Percentiles rank a stretch among this genome's conserved stretches.
Conservation (phyloP, 306 rosid species). For the Ceratonia siliqua region DNA sequence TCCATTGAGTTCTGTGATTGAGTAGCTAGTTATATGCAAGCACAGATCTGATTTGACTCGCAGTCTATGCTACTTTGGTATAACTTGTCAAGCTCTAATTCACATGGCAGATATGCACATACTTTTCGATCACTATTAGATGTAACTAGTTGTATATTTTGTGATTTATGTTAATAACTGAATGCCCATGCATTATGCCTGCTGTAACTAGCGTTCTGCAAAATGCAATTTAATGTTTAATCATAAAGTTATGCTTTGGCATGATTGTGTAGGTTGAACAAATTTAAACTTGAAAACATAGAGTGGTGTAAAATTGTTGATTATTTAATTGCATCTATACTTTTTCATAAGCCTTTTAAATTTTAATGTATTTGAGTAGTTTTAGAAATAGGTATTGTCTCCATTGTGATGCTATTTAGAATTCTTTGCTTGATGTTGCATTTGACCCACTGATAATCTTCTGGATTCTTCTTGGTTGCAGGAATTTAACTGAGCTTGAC, state of each 20-base stretch:
- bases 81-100: background rate
- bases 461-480: constrained; percentile 43
- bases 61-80: background rate
- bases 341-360: background rate
- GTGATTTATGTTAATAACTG: background rate
- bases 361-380: background rate
- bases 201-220: background rate
- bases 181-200: background rate
- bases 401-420: constrained; percentile 7
- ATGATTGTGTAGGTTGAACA: constrained; percentile 1
- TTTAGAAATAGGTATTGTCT: background rate
- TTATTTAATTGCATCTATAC: background rate
- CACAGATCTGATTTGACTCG: background rate
- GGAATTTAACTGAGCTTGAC: constrained; percentile 81
- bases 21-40: background rate
- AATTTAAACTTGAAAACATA: constrained; percentile 11
- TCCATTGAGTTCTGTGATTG: background rate
- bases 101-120: background rate
- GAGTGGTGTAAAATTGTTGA: background rate
- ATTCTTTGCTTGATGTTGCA: constrained; percentile 18
- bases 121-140: background rate
- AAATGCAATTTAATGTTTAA: background rate
- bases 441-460: constrained; percentile 25
- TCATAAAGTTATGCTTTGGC: background rate
- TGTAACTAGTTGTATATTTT: background rate